Conservation (phyloP, 352 stramenopile genomes). For the Paralagenidium karlingii region DNA sequence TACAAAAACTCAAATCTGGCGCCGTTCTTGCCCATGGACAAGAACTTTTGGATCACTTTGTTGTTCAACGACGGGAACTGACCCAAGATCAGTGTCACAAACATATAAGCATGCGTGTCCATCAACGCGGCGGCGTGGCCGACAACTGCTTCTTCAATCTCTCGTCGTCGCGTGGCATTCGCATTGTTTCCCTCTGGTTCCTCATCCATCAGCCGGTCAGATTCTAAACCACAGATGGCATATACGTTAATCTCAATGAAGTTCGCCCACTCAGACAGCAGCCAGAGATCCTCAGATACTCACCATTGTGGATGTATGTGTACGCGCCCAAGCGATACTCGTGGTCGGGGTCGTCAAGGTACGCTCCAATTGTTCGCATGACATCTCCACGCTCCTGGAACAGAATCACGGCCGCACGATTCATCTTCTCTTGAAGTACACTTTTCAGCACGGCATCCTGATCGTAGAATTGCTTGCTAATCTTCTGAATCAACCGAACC, state of each 20-base stretch:
- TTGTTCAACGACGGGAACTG: constrained; percentile 80
- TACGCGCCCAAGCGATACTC: constrained; percentile 78
- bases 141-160: constrained; percentile 70
- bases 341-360: constrained; percentile 64
- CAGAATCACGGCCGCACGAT: constrained; percentile 66
- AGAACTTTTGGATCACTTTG: constrained; percentile 73
- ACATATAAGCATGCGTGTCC: constrained; percentile 79
- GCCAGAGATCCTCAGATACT: too few relatives aligned
- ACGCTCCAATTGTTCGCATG: constrained; percentile 60
- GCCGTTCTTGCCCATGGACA: constrained; percentile 66
- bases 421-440: constrained; percentile 67
- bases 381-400: constrained; percentile 75
- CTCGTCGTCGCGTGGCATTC: constrained; percentile 33
- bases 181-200: constrained; percentile 11
- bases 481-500: constrained; percentile 69
- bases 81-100: constrained; percentile 79
- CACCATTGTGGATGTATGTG: constrained; percentile 80
- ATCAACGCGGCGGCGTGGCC: constrained; percentile 69
- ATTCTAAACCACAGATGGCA: constrained; percentile 9
- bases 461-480: constrained; percentile 76
- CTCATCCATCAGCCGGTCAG: constrained; percentile 25
- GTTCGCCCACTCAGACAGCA: constrained; percentile 30
- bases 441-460: constrained; percentile 50
- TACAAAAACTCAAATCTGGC: constrained; percentile 74
- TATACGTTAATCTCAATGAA: too few relatives aligned